Base-by-base conservation (phyloP, 2,329 filamentous ascomycete genomes). In the Xylariaceae sp. region DNA sequence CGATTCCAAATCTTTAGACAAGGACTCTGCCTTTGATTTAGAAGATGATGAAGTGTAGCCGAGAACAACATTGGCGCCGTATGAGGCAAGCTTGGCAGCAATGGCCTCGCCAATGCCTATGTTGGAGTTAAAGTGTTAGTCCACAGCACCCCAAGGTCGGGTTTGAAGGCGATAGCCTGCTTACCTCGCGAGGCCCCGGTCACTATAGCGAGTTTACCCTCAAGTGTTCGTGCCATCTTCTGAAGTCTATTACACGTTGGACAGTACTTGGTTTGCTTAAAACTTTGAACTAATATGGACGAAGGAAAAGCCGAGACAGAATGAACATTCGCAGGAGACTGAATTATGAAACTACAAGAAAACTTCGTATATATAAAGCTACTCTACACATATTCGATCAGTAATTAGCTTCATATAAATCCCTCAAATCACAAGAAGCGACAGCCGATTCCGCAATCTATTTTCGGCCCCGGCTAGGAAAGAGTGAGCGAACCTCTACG, bases 111-210 rank as follows among this genome's bases (percentile, higher is more conserved):
- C 90, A 64, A 94, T 93, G 61, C 90, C 90, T 91, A 39, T 11
- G 46, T 30, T 13, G 27, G 18, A 9, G 46, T 30, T 13, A 26
- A 20, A 9, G 6, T 6, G 32, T 46, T 16, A 50, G 29, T 48
- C 30, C n/a, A n/a, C n/a, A n/a, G n/a, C n/a, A n/a, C n/a, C 13
- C 10, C 8, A 1, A 15, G 18, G 13, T 18, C 13, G 30, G 39
- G 18, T 11, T 29, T 3, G 16, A 24, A 23, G 24, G 16, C 18
- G 20, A n/a, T 32, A 29, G 15, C 30, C 10, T 30, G 50, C 64
- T 57, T 77, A 90, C 89, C 89, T 77, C 91, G 77, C 53, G 89
- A 91, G 55, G 85, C 88, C 51, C 91, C 91, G 1, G 91, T 94
- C 40, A 94, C 79, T 61, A 95, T 86, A 47, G 83, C 90, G 45